Evolutionary conservation across 1,284 basidiomycete genomes (phyloP), one percentile per base, ranked within the genome.

Genomic region (Trametes versicolor): DNA sequence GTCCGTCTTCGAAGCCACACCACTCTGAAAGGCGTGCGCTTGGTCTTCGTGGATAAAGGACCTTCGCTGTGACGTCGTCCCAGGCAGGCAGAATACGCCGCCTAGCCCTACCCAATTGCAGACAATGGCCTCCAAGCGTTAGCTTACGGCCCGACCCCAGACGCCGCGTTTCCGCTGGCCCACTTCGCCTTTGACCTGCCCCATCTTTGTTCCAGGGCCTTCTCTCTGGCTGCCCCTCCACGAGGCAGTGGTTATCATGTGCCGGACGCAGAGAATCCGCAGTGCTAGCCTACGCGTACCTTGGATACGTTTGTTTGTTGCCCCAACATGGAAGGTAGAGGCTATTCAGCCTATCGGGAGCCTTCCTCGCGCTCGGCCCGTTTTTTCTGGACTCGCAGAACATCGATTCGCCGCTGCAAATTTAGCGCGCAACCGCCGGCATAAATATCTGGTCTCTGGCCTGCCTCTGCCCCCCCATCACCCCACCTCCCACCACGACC

Each of bases 281-380:
- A 8, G 25, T 5, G 15, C 48, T 29, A 10, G 48, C 2, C 48
- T 5, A n/a, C 53, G 53, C 53, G 53, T 55, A 55, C 13, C 53
- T 8, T 55, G 53, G 53, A 43, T 13, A 55, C 53, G 39, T 55
- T 55, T 55, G 53, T 55, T 13, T 43, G 21, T 13, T 9, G 21
- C 53, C 39, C 29, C 37, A 29, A 43, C 21, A 55, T 27, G 39
- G 53, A 2, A 41, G 19, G 19, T 25, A 1, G 7, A 12, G 37
- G n/a, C 53, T 19, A 23, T 3, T 29, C 23, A 21, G 12, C 3
- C 7, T 10, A 4, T 9, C 23, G 36, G 12, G 9, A 12, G 25
- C 45, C 23, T 9, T 48, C 52, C 36, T 13, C 52, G 52, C 27
- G 52, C 41, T 27, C 53, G 53, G 53, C 25, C 4, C 4, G 10